Evolutionary conservation across 352 stramenopile species (phyloP).

Genomic region (Globisporangium irregulare): DNA sequence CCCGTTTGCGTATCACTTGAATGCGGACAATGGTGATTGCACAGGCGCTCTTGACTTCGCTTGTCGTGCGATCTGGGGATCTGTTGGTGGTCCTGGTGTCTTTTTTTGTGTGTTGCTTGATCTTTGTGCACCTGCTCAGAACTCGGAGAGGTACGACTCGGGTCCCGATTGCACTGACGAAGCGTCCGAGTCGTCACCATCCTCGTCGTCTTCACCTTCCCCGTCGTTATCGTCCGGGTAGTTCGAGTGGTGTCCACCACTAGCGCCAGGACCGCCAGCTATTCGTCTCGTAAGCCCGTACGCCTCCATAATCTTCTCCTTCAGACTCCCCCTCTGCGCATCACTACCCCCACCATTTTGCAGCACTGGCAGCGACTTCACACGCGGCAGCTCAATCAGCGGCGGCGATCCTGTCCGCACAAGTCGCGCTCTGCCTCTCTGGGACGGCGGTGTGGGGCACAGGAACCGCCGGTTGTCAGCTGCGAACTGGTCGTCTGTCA

Average conservation of each 20-base stretch:
- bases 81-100: not conserved
- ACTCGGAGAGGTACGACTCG: constrained; percentile 27
- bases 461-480: constrained; percentile 3
- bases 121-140: constrained; percentile 19
- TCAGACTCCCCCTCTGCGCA: not conserved
- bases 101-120: not conserved
- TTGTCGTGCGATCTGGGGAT: not conserved
- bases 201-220: constrained; percentile 19
- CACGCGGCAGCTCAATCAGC: not conserved
- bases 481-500: not conserved
- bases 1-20: not conserved
- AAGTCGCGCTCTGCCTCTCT: not conserved
- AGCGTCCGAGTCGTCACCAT: constrained; percentile 19
- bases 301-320: constrained; percentile 10
- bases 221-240: constrained; percentile 18
- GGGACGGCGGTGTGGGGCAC: constrained; percentile 9
- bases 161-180: constrained; percentile 28
- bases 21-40: not conserved
- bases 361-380: not conserved
- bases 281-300: not conserved
- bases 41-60: not conserved
- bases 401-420: not conserved
- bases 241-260: not conserved
- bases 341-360: not conserved
- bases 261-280: not conserved